Conservation (phyloP, 2,329 filamentous ascomycete species). For the Trichoderma atrobrunneum region DNA sequence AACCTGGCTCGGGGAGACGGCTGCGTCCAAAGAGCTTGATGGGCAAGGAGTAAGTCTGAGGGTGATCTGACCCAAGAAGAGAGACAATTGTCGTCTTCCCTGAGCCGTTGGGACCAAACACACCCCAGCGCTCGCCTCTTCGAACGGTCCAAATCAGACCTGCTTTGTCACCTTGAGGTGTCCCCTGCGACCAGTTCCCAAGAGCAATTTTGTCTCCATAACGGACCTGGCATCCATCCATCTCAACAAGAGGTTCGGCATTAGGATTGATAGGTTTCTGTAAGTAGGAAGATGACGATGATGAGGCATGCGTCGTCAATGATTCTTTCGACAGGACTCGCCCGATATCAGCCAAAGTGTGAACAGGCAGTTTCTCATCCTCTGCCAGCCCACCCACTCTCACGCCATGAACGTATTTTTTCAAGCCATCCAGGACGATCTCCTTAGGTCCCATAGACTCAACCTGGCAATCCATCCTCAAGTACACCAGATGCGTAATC, state of each 20-base stretch:
- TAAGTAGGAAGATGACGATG: slow-evolving; percentile 20
- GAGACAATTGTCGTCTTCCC: slow-evolving; percentile 95
- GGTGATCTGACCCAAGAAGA: slow-evolving; percentile 91
- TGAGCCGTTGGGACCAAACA: slow-evolving; percentile 91
- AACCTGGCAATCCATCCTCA: slow-evolving; percentile 66
- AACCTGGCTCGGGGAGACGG: slow-evolving; percentile 71
- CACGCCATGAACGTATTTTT: slow-evolving; percentile 47
- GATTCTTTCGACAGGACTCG: slow-evolving; percentile 37
- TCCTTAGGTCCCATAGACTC: slow-evolving; percentile 63
- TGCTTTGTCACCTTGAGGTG: slow-evolving; percentile 45
- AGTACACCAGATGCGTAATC: slow-evolving; percentile 79
- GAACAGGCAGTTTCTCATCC: slow-evolving; percentile 48
- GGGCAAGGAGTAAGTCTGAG: slow-evolving; percentile 86
- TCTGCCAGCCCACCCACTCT: slow-evolving; percentile 43
- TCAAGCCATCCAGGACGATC: slow-evolving; percentile 56
- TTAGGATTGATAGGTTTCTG: slow-evolving; percentile 26
- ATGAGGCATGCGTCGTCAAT: background rate
- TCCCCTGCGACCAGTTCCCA: slow-evolving; percentile 72
- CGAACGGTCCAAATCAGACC: slow-evolving; percentile 82
- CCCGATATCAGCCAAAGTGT: slow-evolving; percentile 50
- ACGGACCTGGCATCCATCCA: slow-evolving; percentile 77
- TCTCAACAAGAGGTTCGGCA: slow-evolving; percentile 76
- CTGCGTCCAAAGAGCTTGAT: slow-evolving; percentile 82
- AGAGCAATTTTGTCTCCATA: slow-evolving; percentile 78
- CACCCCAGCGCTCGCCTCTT: slow-evolving; percentile 81